Base-by-base conservation (phyloP, 306 rosid genomes). In the Sechiopsis laciniata region DNA sequence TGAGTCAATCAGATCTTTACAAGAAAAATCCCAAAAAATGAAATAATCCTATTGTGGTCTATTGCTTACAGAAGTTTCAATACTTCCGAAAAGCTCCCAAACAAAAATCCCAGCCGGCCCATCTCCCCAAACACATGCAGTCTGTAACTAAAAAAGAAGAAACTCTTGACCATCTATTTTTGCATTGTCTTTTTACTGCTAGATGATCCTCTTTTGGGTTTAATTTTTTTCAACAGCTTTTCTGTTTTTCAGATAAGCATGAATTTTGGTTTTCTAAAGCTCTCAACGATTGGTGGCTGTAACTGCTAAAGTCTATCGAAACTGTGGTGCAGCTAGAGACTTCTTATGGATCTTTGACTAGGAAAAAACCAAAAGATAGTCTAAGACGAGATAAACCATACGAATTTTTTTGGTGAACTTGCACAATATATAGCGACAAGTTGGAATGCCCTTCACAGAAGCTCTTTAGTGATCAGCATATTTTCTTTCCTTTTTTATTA, bases 291-390 rank as follows among this genome's bases (percentile, higher is more conserved):
- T 17, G 35, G 53, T 65, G 72, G 72, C 54, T 17, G 72, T 17
- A 32, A 32, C 5, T 32, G 54, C 17, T 65, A 42, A 42, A 10
- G 72, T 19, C 26, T 10, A 37, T 10, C 4, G 6, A 1, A 65
- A 65, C 10, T 6, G 32, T 65, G 32, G 32, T 42, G 32, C 2
- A 10, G 2, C 42, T 17, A 65, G 17, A 42, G 54, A 19, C 6
- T 65, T 65, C 71, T 65, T 17, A 19, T 65, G n/a, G 54, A 17
- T 65, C 54, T 42, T 40, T 65, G 26, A 16, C 53, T 64, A 64
- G 16, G 52, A 64, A 40, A 10, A 64, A 37, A 37, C 26, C 15
- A 0, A 64, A 64, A 14, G 24, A 35, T 37, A 37, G 50, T 64
- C 7, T 50, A 64, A 63, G 52, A 10, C 51, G 26, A 60, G 37